A percentile compares a stretch with the other conserved stretches of the same genome.
phyloP scores from a whole-genome alignment of 2,329 filamentous ascomycete genomes.

The Diaporthe humulicola region DNA sequence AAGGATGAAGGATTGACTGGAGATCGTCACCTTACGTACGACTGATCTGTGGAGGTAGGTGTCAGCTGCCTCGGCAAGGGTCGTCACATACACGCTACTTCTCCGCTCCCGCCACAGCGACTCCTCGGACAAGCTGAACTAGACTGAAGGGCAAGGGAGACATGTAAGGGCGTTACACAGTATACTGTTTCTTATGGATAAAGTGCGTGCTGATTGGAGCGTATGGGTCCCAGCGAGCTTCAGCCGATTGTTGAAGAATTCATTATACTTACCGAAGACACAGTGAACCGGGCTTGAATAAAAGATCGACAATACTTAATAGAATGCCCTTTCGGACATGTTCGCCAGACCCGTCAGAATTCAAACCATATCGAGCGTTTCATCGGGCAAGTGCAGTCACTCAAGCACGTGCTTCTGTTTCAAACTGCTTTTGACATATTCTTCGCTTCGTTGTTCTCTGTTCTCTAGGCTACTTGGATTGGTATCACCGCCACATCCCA shows the following conservation, averaged over 20 bases:
- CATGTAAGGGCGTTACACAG: neutral
- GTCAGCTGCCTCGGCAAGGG: constrained; percentile 27
- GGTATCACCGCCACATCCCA: neutral
- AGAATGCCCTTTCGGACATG: neutral
- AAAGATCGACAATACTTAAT: no score
- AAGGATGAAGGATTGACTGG: neutral
- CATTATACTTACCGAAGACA: no score
- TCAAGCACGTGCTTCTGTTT: neutral
- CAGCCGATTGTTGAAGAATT: neutral
- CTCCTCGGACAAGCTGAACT: neutral
- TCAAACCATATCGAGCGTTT: neutral
- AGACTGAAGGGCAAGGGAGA: neutral
- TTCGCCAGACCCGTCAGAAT: neutral
- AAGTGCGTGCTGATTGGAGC: neutral
- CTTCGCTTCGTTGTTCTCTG: constrained; percentile 2
- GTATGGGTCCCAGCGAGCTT: neutral
- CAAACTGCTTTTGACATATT: neutral
- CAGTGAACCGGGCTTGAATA: no score
- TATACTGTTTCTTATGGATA: neutral
- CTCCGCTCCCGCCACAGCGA: constrained; percentile 2
- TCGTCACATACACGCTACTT: neutral
- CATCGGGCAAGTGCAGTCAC: neutral
- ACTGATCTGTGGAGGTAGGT: neutral
- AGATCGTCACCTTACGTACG: neutral
- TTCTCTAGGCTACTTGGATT: constrained; percentile 16